Conservation (phyloP, 148 eudicot species). For the Rhododendron kiyosumense region DNA sequence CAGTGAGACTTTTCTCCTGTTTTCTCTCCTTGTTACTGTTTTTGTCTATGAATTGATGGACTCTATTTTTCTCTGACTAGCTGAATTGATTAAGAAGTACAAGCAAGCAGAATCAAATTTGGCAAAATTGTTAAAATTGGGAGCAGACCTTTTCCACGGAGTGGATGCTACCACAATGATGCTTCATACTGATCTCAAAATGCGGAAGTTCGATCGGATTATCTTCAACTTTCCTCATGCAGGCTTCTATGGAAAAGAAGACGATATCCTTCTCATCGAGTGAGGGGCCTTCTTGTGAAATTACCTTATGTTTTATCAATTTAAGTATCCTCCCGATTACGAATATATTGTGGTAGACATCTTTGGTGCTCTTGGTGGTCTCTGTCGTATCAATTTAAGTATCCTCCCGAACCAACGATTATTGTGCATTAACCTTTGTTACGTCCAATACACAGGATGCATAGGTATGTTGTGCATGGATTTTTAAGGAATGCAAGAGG, state of each 20-base stretch:
- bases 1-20: background rate
- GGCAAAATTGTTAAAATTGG: constrained; percentile 20
- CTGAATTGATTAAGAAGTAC: constrained; percentile 38
- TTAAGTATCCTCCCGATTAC: too few species aligned
- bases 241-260: constrained; percentile 51
- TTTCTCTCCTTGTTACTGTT: background rate
- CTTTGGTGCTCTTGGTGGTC: background rate
- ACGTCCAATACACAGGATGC: constrained; percentile 26
- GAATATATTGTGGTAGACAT: background rate
- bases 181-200: constrained; percentile 29
- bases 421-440: background rate
- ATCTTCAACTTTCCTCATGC: constrained; percentile 73
- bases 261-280: constrained; percentile 26
- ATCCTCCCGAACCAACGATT: background rate
- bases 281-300: constrained; percentile 16
- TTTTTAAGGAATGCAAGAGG: constrained; percentile 51
- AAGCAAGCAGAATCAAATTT: constrained; percentile 36
- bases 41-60: background rate
- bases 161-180: constrained; percentile 60
- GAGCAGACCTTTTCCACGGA: constrained; percentile 41
- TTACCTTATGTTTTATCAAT: background rate
- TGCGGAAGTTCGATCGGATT: constrained; percentile 54
- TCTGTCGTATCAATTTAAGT: background rate
- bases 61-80: constrained; percentile 16
- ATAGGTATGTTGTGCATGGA: constrained; percentile 36